Conservation (phyloP, 2,329 filamentous ascomycete species). For the Penicillium fuscoglaucum region DNA sequence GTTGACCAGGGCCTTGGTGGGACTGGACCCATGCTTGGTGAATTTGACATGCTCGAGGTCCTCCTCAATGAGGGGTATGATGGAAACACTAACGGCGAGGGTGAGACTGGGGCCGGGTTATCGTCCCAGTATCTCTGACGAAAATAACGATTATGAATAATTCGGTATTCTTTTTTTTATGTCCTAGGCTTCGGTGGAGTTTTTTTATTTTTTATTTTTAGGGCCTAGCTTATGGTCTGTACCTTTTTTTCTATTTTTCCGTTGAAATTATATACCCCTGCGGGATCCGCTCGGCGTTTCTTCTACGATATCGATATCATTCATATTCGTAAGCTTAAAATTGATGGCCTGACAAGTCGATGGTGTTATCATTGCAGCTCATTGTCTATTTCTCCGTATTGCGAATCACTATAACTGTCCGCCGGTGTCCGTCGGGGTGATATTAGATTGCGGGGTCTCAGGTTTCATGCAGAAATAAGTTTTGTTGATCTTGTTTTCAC, state of each 20-base stretch:
- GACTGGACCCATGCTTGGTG: conserved; percentile 62
- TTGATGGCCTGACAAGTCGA: background rate
- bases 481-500: background rate
- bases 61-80: conserved; percentile 47
- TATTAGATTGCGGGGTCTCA: conserved; percentile 10
- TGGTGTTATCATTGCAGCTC: background rate
- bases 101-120: conserved; percentile 20
- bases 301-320: background rate
- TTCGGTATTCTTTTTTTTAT: background rate
- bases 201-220: background rate
- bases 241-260: background rate
- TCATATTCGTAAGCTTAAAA: background rate
- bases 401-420: background rate
- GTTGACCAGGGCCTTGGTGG: conserved; percentile 58
- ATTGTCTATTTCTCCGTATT: background rate
- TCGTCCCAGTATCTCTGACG: conserved; percentile 32
- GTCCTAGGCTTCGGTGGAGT: background rate
- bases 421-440: conserved; percentile 23
- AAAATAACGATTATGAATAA: conserved; percentile 4
- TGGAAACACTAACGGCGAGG: conserved; percentile 27
- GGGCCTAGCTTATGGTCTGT: background rate
- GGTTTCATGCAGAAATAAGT: background rate
- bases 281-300: conserved; percentile 16
- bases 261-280: conserved; percentile 23
- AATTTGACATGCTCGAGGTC: conserved; percentile 52